phyloP scores from a whole-genome alignment of 176 grass and related monocot genomes.

The Aegilops tauschii region DNA sequence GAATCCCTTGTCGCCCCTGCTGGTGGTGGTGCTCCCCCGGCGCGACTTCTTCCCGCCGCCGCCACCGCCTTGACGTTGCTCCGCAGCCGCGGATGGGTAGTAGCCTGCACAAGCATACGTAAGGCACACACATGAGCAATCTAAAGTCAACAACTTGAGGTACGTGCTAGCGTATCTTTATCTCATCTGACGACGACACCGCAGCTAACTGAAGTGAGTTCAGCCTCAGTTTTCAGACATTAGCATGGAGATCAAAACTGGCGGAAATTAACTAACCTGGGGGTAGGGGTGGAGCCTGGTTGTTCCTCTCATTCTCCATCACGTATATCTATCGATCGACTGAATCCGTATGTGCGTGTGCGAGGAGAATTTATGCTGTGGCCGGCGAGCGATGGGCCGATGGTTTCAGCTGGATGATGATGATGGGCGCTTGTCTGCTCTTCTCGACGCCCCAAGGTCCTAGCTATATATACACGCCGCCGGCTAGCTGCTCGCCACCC shows the following conservation, averaged over 20 bases:
- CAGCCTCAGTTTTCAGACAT: neutral
- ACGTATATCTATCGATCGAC: no score
- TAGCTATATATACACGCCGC: neutral
- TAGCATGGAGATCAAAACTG: neutral
- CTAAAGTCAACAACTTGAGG: neutral
- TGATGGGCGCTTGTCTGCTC: neutral
- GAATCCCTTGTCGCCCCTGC: slow-evolving; percentile 70
- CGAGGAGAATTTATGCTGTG: no score
- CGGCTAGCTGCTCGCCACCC: neutral
- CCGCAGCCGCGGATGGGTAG: slow-evolving; percentile 39
- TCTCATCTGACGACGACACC: neutral
- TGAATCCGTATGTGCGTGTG: no score
- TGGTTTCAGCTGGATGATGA: neutral
- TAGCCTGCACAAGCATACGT: slow-evolving; percentile 34
- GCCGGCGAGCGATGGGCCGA: neutral
- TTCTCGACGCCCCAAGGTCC: neutral
- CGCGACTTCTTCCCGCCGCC: slow-evolving; percentile 48
- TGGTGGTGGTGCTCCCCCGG: slow-evolving; percentile 21
- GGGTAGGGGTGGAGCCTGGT: no score
- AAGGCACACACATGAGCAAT: neutral
- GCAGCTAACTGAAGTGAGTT: neutral
- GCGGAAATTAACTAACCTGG: neutral
- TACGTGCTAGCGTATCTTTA: no score
- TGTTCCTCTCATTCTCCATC: no score
- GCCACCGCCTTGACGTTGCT: slow-evolving; percentile 20